Conservation (phyloP, 331 rosid species). For the Malus hybrid region DNA sequence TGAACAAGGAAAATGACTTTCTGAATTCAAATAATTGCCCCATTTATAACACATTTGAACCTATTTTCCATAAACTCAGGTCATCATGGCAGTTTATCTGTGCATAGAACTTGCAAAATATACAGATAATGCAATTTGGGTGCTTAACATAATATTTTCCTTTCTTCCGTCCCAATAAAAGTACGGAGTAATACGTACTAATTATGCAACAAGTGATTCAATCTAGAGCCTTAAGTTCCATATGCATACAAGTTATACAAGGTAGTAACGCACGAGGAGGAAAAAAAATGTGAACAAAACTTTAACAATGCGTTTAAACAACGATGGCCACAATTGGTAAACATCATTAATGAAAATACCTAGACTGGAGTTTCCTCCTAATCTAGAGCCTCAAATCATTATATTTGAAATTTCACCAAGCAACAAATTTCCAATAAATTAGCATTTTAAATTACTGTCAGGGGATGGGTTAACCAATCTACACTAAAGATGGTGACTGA, state of each 20-base stretch:
- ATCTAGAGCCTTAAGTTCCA: neutral
- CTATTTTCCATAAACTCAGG: neutral
- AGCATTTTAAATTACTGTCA: constrained; percentile 5
- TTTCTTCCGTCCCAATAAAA: neutral
- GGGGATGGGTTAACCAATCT: neutral
- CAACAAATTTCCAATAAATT: constrained; percentile 8
- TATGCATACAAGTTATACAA: neutral
- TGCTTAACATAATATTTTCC: neutral
- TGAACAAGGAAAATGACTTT: neutral
- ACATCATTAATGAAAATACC: neutral
- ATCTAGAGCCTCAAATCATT: neutral
- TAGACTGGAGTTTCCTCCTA: constrained; percentile 7
- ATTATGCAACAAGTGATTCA: neutral
- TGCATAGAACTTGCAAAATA: neutral
- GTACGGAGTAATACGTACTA: neutral
- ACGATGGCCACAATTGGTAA: neutral
- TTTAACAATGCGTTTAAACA: neutral
- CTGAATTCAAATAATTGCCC: neutral
- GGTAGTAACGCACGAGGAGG: neutral
- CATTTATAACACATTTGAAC: neutral
- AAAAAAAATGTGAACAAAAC: neutral
- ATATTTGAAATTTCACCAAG: constrained; percentile 9
- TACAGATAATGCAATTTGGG: neutral
- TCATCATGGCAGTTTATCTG: neutral
- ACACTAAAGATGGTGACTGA: neutral